Base-by-base conservation (phyloP, 2,329 filamentous ascomycete genomes). In the Xylaria sp. region DNA sequence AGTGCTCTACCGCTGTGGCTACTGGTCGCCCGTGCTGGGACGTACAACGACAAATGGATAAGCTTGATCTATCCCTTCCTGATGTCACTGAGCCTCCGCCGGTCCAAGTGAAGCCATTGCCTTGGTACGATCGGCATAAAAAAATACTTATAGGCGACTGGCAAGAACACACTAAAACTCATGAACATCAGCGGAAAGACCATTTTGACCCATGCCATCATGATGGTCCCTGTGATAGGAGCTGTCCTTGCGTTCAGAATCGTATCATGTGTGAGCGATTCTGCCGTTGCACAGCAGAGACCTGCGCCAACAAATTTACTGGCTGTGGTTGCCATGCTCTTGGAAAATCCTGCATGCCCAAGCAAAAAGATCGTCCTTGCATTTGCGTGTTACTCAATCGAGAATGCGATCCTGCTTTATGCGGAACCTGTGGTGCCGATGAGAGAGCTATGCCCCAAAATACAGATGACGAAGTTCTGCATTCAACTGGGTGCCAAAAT, bases 361-460 rank as follows among this genome's bases (percentile, higher is more conserved):
- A 85, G 51, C 83, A 90, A 72, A 86, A 86, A 69, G 87, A 88
- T 65, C 80, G 81, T 68, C 85, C 86, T 3, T 96, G 93, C 76
- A 90, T 91, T 16, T 97, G 93, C 74, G 84, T 89, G 23, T 84
- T 87, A 74, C 84, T 93, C 61, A 91, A 92, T 72, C 87, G 93
- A 47, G 93, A 97, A 80, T 97, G 93, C 75, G 93, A 96, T 74
- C 89, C 92, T 1, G 88, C 91, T 67, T 83, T 95, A 13, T 97
- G 93, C 75, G 85, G 85, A 18, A 84, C 83, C 9, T 96, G 93
- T 73, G 92, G 92, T 32, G 91, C 90, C 0, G 77, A 83, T 12
- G 88, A 92, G 67, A 86, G 92, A 1, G 86, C 92, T 2, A 89
- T 94, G 75, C 91, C 91, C 0, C 80, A 83, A n/a, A 91, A 92